A percentile compares a stretch with the other conserved stretches of the same genome.
Evolutionary conservation across 495 filamentous ascomycete genomes (phyloP).

Genomic region (Amniculicola lignicola): DNA sequence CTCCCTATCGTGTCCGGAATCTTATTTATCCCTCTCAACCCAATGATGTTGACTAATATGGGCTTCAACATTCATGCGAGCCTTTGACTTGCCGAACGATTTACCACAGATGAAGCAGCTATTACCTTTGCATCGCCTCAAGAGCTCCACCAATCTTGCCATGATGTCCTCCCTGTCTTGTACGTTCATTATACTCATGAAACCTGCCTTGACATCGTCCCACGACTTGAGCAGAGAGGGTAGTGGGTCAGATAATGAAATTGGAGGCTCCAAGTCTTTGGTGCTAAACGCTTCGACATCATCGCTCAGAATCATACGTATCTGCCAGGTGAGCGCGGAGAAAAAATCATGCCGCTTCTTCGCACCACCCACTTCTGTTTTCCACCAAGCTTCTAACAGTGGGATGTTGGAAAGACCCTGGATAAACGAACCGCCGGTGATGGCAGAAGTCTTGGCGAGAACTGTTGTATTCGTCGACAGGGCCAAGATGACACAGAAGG

Average conservation of each 20-base stretch:
- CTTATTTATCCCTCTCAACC: neutral
- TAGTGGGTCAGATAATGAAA: neutral
- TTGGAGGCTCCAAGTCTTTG: neutral
- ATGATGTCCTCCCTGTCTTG: neutral
- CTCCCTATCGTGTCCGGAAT: neutral
- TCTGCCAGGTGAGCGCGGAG: neutral
- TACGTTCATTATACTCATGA: neutral
- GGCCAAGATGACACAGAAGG: slow-evolving; percentile 5
- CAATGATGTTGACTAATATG: neutral
- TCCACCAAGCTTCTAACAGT: slow-evolving; percentile 3
- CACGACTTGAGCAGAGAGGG: neutral
- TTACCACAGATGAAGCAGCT: neutral
- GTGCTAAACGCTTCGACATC: slow-evolving; percentile 1
- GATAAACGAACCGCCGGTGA: neutral
- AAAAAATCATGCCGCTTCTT: neutral
- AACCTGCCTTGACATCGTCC: slow-evolving; percentile 5
- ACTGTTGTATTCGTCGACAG: slow-evolving; percentile 1
- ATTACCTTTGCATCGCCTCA: neutral
- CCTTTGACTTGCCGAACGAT: neutral
- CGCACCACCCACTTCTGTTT: neutral
- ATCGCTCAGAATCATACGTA: neutral
- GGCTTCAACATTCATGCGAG: neutral
- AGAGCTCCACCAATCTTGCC: neutral
- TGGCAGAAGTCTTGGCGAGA: neutral
- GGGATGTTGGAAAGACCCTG: neutral